Evolutionary conservation across 2,329 filamentous ascomycete species (phyloP), one percentile per base, ranked within the genome.

Genomic region (Alternaria sp.): DNA sequence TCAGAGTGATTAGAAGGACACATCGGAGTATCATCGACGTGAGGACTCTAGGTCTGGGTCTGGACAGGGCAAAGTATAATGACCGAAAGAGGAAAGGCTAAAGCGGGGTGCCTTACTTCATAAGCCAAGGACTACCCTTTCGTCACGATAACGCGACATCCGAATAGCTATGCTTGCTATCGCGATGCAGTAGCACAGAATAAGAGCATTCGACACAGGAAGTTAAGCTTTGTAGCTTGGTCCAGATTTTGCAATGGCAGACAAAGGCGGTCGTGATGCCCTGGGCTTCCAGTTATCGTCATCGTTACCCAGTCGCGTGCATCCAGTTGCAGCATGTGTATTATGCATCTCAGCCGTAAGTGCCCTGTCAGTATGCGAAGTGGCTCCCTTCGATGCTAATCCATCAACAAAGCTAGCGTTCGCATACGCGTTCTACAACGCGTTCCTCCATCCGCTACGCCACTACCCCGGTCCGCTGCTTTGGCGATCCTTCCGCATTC

Each of bases 391-490:
- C 3, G 7, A 30, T 28, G 39, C 57, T 49, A 32, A 59, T 12
- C 6, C 7, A 22, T 20, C n/a, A 9, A 26, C 18, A 18, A 43
- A 60, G 53, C 28, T 43, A 5, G 22, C 62, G 3, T 16, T 69
- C 4, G 18, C 63, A 5, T 74, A 73, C 43, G 70, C 47, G 8
- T 32, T 62, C 28, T 74, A 75, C 55, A 76, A 76, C 56, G 58
- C 57, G 3, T 71, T 64, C 43, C 48, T 74, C 1, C 71, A 75
- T 41, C 72, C 72, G 14, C 64, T 76, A 0, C 66, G 67, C 39
- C 56, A 46, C 3, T 75, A 74, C 52, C 73, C 73, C 5, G 73
- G 73, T 14, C 73, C 73, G 12, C 51, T 70, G 1, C 63, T 74
- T 1, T 76, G 72, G 73, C 59, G 63, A 8, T 61, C 69, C 20